Evolutionary conservation across 257 asterid species (phyloP).

Genomic region (Petunia secreta): DNA sequence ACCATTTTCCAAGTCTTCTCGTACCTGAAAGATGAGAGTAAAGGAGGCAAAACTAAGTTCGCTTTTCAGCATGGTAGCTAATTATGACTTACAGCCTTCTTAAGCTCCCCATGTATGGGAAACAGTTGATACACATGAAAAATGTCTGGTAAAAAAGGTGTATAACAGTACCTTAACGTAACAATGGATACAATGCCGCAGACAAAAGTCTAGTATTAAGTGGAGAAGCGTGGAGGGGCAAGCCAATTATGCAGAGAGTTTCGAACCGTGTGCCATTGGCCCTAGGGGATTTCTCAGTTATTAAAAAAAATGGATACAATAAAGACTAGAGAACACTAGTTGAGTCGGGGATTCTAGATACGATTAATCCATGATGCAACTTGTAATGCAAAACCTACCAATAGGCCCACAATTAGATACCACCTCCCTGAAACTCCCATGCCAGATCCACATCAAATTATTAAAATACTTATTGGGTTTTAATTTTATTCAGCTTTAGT

Average conservation of each 20-base stretch:
- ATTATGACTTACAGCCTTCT: neutral
- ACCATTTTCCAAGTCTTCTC: conserved; percentile 75
- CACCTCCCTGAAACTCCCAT: too few relatives aligned
- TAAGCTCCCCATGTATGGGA: neutral
- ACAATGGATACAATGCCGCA: neutral
- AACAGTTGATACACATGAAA: neutral
- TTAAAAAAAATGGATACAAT: too few relatives aligned
- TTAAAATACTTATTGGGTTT: neutral
- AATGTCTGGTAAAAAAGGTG: neutral
- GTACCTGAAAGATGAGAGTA: conserved; percentile 48
- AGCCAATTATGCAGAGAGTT: too few relatives aligned
- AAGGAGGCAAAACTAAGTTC: neutral
- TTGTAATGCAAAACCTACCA: too few relatives aligned
- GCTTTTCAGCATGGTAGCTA: neutral
- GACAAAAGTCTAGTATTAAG: neutral
- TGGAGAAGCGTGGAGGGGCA: too few relatives aligned
- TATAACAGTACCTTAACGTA: neutral
- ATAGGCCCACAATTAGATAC: too few relatives aligned
- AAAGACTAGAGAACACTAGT: too few relatives aligned
- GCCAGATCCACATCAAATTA: too few relatives aligned
- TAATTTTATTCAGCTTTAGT: conserved; percentile 10
- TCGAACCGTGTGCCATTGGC: too few relatives aligned
- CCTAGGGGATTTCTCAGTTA: too few relatives aligned
- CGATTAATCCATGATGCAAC: too few relatives aligned
- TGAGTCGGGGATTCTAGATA: too few relatives aligned